These are phyloP conservation scores for Pulveroboletus sp. DNA, from an alignment of 768 basidiomycete species.

Conservation along the genomic window DNA sequence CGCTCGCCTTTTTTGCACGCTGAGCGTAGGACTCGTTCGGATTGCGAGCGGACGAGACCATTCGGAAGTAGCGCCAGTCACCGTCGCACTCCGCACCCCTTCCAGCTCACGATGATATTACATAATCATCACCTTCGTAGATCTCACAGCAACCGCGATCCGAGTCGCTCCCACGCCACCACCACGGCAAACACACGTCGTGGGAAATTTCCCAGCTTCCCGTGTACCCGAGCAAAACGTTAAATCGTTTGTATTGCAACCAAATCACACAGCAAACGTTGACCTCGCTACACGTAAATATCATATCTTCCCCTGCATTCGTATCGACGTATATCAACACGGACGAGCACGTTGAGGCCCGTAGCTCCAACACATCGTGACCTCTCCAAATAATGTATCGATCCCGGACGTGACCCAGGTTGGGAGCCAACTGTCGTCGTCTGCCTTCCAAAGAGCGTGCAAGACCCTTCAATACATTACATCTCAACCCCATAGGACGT, in stretches of 20 bases:
- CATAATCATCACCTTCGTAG: constrained; percentile 12
- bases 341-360: constrained; percentile 37
- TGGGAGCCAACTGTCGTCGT: constrained; percentile 8
- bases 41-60: constrained; percentile 32
- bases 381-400: constrained; percentile 8
- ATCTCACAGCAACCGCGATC: constrained; percentile 11
- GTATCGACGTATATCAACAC: background rate
- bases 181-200: too few species aligned
- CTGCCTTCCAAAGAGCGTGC: constrained; percentile 36
- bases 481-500: constrained; percentile 47
- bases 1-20: constrained; percentile 43
- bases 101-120: constrained; percentile 7
- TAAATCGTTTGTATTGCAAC: too few species aligned
- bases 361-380: constrained; percentile 11
- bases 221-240: too few species aligned
- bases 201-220: too few species aligned
- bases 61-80: constrained; percentile 23
- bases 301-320: background rate
- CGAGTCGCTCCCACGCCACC: constrained; percentile 2
- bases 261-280: too few species aligned
- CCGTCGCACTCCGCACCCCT: constrained; percentile 22
- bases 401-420: constrained; percentile 12
- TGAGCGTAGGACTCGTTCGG: constrained; percentile 55
- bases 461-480: constrained; percentile 52
- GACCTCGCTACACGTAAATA: background rate